phyloP scores from a whole-genome alignment of 345 rosid species.

The Brassica juncea region DNA sequence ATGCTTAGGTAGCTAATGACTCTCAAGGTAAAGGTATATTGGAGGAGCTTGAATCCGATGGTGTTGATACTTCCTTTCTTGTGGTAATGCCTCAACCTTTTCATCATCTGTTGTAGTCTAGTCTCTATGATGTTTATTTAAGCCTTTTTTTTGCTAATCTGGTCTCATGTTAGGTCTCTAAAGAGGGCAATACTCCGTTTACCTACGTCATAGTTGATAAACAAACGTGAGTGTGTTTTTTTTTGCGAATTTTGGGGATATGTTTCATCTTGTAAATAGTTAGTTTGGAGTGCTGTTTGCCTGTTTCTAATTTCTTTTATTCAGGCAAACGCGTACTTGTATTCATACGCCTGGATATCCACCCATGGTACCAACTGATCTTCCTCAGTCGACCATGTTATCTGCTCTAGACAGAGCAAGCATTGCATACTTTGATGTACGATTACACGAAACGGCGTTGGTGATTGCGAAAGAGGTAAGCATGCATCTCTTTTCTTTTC shows the following conservation, averaged over 20 bases:
- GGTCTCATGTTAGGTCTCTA: constrained; percentile 56
- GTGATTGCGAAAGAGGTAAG: constrained; percentile 72
- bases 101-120: neutral
- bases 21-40: constrained; percentile 53
- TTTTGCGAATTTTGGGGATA: constrained; percentile 6
- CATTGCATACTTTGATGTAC: constrained; percentile 68
- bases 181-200: constrained; percentile 80
- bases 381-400: constrained; percentile 48
- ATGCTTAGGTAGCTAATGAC: constrained; percentile 56
- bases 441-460: constrained; percentile 66
- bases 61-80: constrained; percentile 63
- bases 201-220: constrained; percentile 80
- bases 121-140: neutral
- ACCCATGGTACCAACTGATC: constrained; percentile 62
- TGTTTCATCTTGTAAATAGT: neutral
- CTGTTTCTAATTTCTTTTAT: neutral
- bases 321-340: constrained; percentile 92
- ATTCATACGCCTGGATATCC: constrained; percentile 86
- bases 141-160: neutral
- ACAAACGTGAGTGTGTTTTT: constrained; percentile 57
- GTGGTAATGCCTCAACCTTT: constrained; percentile 45
- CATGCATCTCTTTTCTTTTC: constrained; percentile 14
- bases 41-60: constrained; percentile 61
- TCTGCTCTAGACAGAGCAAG: constrained; percentile 65
- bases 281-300: neutral